Evolutionary conservation across 306 rosid species (phyloP).

Genomic region (Astragalus glycyphyllos): DNA sequence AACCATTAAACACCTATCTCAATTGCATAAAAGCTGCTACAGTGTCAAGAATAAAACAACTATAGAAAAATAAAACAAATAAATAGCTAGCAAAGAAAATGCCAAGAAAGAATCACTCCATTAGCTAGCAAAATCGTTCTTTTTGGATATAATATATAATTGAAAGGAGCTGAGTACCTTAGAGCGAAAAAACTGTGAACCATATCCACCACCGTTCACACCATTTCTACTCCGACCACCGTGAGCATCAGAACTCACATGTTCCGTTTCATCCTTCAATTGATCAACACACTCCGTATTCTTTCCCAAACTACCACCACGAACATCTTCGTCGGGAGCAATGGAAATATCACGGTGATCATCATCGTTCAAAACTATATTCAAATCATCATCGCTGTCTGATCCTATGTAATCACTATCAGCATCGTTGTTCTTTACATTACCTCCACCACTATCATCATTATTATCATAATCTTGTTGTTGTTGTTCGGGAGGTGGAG

Average conservation of each 20-base stretch:
- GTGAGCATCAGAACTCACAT: neutral
- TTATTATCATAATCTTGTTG: neutral
- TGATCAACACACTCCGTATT: constrained; percentile 26
- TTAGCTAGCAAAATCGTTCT: neutral
- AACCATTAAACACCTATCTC: constrained; percentile 18
- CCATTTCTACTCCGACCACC: constrained; percentile 5
- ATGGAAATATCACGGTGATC: constrained; percentile 37
- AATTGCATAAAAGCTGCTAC: constrained; percentile 27
- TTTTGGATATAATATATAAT: too few species aligned
- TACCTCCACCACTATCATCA: neutral
- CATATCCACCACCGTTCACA: constrained; percentile 35
- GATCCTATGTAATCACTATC: constrained; percentile 45
- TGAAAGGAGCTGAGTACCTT: constrained; percentile 38
- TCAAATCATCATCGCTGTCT: constrained; percentile 64
- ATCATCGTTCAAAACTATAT: constrained; percentile 69
- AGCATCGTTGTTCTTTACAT: constrained; percentile 19
- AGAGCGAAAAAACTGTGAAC: constrained; percentile 38
- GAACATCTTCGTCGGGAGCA: constrained; percentile 21
- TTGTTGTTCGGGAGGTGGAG: neutral
- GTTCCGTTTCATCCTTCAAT: constrained; percentile 27
- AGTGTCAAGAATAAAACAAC: constrained; percentile 4
- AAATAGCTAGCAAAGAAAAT: too few species aligned
- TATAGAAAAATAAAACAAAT: too few species aligned
- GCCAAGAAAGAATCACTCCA: constrained; percentile 7
- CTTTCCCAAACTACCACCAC: neutral